phyloP scores from a whole-genome alignment of 345 rosid genomes.

The Boechera retrofracta region DNA sequence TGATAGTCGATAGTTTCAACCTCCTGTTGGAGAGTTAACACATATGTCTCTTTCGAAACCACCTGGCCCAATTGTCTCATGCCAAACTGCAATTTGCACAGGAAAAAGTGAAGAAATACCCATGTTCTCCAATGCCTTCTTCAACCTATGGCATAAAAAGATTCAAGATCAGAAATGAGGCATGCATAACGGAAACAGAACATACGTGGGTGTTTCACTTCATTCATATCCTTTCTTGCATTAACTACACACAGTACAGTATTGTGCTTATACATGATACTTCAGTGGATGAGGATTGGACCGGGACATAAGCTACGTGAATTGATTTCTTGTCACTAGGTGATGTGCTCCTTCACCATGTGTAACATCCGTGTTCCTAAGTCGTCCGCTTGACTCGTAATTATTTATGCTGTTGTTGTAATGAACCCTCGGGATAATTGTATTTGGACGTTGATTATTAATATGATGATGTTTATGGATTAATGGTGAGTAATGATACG shows the following conservation, averaged over 20 bases:
- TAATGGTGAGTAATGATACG: no score
- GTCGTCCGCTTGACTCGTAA: no score
- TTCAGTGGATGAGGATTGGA: background rate
- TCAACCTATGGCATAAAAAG: constrained; percentile 54
- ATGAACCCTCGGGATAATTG: no score
- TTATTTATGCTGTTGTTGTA: no score
- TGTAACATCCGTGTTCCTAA: no score
- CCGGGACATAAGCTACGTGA: no score
- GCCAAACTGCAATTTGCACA: constrained; percentile 92
- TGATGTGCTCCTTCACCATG: no score
- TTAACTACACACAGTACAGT: background rate
- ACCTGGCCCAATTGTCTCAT: constrained; percentile 94
- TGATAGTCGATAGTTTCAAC: constrained; percentile 55
- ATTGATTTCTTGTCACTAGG: no score
- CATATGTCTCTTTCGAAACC: constrained; percentile 83
- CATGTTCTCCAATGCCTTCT: constrained; percentile 65
- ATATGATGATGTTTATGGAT: no score
- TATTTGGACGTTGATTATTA: no score
- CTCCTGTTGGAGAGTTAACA: constrained; percentile 91
- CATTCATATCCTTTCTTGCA: background rate
- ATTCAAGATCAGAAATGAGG: background rate
- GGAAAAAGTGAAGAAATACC: constrained; percentile 73
- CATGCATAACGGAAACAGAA: background rate
- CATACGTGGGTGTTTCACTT: no score
- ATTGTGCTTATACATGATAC: background rate